Base-by-base conservation (phyloP, 1,284 basidiomycete species). In the Malassezia globosa region DNA sequence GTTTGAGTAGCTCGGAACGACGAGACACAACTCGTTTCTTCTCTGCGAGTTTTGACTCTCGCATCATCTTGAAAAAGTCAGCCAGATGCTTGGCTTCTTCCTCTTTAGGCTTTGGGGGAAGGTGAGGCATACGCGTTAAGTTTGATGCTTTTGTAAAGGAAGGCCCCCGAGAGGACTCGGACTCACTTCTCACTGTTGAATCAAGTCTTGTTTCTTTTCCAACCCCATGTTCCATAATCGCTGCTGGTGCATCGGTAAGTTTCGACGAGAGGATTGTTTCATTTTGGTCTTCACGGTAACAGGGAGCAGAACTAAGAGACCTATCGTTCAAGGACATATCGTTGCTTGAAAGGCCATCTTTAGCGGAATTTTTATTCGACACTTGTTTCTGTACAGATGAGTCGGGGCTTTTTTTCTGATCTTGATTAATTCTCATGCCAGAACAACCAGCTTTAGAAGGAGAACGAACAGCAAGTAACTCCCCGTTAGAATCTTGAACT, bases 51-150 rank as follows among this genome's bases (percentile, higher is more conserved):
- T 64, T 64, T 11, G 57, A 58, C 16, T 27, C 39, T 63, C 80
- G 81, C 89, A 95, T 95, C 86, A 95, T 92, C 35, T 29, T 33
- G 0, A n/a, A 25, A 13, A 52, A 52, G 10, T 34, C 50, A 4
- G 44, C 39, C 3, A 52, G 37, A 29, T 52, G 50, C 14, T 37
- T 26, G 5, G 38, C 40, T 14, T 52, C 50, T 36, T 52, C 50
- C n/a, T 42, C 29, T 4, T 27, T 25, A 4, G 44, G 27, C 13
- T 52, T 52, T 19, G 50, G 50, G 8, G 50, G 50, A 4, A 52
- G 33, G 29, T 52, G 50, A 11, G 25, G 27, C 50, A 52, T 52
- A 16, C 50, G 44, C 7, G 50, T 52, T 24, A 45, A 23, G n/a
- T 37, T 52, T 8, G 44, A 34, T 1, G 39, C 26, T 3, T 14